Conservation (phyloP, 495 filamentous ascomycete species). For the Poronia punctata region DNA sequence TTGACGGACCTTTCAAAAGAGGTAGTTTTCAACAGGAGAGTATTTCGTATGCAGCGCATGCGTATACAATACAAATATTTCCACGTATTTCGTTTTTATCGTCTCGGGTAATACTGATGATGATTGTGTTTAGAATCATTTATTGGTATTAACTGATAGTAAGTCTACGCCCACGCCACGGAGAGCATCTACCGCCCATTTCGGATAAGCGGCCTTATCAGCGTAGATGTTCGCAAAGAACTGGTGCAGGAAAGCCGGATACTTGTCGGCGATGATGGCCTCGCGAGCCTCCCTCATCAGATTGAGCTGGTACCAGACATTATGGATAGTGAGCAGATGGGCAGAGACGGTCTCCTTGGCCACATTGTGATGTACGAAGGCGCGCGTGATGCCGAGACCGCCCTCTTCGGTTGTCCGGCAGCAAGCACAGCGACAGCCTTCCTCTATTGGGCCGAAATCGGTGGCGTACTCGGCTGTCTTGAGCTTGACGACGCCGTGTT, state of each 20-base stretch:
- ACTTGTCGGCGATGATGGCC: conserved; percentile 77
- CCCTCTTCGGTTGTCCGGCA: conserved; percentile 66
- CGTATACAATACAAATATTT: too few species aligned
- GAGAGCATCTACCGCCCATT: conserved; percentile 82
- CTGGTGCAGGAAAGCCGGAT: conserved; percentile 66
- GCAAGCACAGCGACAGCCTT: conserved; percentile 70
- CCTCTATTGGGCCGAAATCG: conserved; percentile 79
- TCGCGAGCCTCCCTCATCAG: conserved; percentile 69
- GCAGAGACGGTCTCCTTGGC: conserved; percentile 94
- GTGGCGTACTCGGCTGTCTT: conserved; percentile 65
- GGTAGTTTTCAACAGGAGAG: too few species aligned
- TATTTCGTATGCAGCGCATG: too few species aligned
- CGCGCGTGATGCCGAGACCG: conserved; percentile 76
- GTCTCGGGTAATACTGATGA: too few species aligned
- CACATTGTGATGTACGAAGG: conserved; percentile 85
- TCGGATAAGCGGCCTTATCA: conserved; percentile 61
- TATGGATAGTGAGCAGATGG: conserved; percentile 90
- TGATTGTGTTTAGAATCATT: too few species aligned
- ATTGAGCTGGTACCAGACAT: conserved; percentile 80
- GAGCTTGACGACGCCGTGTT: conserved; percentile 72
- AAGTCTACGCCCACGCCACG: conserved; percentile 80
- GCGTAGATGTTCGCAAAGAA: conserved; percentile 71
- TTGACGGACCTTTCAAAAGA: too few species aligned
- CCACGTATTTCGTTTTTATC: too few species aligned
- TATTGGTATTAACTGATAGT: conserved; percentile 16